phyloP scores from a whole-genome alignment of 73 alveolate species.

The Stentor coeruleus region DNA sequence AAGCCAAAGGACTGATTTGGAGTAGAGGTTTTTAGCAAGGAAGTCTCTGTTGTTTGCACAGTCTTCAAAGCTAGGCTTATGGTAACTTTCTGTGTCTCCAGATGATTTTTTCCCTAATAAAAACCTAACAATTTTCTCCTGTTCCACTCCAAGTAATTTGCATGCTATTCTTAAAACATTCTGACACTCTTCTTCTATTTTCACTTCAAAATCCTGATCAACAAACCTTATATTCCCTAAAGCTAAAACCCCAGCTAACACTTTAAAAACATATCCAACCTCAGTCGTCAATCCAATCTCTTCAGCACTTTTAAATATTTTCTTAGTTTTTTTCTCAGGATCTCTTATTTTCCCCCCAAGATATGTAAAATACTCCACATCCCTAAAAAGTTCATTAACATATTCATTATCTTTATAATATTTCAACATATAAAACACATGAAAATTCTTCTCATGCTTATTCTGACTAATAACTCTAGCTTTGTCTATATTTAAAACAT shows the following conservation, averaged over 20 bases:
- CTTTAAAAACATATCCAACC: constrained; percentile 47
- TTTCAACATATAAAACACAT: constrained; percentile 84
- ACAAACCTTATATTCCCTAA: constrained; percentile 74
- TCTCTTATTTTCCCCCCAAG: constrained; percentile 50
- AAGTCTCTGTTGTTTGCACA: constrained; percentile 65
- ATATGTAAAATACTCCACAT: neutral
- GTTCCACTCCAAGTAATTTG: neutral
- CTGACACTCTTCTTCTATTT: constrained; percentile 1
- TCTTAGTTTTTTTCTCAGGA: constrained; percentile 63
- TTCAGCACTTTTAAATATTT: constrained; percentile 46
- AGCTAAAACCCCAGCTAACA: constrained; percentile 60
- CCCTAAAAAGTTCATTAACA: constrained; percentile 25
- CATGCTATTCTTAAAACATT: neutral
- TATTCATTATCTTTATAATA: constrained; percentile 56
- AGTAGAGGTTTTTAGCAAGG: constrained; percentile 89
- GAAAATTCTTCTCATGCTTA: constrained; percentile 92
- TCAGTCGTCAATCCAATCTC: constrained; percentile 73
- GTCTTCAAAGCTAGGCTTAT: neutral
- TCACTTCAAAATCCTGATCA: constrained; percentile 55
- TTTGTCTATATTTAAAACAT: constrained; percentile 86
- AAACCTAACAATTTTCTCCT: neutral
- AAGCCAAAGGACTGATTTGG: constrained; percentile 82
- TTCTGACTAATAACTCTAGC: constrained; percentile 80
- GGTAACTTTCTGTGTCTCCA: neutral
- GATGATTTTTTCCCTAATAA: neutral